Evolutionary conservation across 2,329 filamentous ascomycete species (phyloP).

Genomic region (Hirsutella thompsonii): DNA sequence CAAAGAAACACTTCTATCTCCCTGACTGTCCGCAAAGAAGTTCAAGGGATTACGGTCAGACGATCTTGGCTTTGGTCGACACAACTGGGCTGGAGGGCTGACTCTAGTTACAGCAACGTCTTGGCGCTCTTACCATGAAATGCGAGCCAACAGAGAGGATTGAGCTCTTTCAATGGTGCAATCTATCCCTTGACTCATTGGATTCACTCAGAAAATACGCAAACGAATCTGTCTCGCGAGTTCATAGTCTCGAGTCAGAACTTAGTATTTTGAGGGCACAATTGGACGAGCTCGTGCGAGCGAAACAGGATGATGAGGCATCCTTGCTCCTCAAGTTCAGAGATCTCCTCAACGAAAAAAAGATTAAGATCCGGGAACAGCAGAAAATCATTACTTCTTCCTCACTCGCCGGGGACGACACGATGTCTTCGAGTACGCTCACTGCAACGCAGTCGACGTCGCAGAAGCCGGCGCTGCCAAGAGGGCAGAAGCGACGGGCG

Average conservation of each 20-base stretch:
- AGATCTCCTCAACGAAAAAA: constrained; percentile 64
- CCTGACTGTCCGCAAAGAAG: constrained; percentile 51
- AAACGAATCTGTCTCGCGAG: constrained; percentile 25
- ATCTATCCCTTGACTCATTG: constrained; percentile 37
- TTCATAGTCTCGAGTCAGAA: constrained; percentile 36
- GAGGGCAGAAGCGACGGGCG: constrained; percentile 37
- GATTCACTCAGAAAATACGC: constrained; percentile 29
- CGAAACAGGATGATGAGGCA: constrained; percentile 55
- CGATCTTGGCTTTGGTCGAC: neutral
- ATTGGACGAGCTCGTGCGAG: constrained; percentile 50
- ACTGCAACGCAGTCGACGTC: constrained; percentile 10
- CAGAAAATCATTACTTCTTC: constrained; percentile 43
- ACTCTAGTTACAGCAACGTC: constrained; percentile 40
- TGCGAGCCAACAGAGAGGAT: constrained; percentile 45
- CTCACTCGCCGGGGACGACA: constrained; percentile 18
- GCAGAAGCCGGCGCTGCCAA: constrained; percentile 20
- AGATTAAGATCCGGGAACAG: constrained; percentile 65
- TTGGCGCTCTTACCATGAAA: constrained; percentile 50
- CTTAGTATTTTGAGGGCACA: constrained; percentile 47
- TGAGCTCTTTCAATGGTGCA: constrained; percentile 59
- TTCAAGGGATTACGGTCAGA: constrained; percentile 55
- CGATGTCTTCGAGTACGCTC: constrained; percentile 14
- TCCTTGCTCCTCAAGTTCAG: constrained; percentile 57
- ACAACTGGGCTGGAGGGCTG: neutral
- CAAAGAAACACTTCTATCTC: constrained; percentile 37